These are phyloP conservation scores for Ustilago sp. DNA, from an alignment of 1,284 basidiomycete species.

Conservation along the genomic window DNA sequence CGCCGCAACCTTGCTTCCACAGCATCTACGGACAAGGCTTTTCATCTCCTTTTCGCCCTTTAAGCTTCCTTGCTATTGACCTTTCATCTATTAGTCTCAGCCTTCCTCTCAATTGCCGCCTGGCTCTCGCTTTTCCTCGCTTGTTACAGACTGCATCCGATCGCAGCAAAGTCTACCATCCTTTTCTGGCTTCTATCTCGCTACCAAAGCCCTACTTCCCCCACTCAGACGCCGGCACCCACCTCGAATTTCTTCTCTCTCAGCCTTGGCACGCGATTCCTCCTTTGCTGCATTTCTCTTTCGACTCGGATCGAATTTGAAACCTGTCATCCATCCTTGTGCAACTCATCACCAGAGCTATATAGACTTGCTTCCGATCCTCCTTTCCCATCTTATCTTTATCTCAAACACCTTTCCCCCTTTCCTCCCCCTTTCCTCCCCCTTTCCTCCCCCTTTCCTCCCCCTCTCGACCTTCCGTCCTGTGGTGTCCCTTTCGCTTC, in stretches of 20 bases:
- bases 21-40: slow-evolving; percentile 5
- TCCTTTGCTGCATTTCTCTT: neutral
- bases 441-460: neutral
- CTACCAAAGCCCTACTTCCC: slow-evolving; percentile 2
- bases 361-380: slow-evolving; percentile 28
- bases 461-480: neutral
- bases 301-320: slow-evolving; percentile 7
- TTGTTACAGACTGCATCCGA: neutral
- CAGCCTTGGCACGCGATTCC: slow-evolving; percentile 20
- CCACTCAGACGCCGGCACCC: slow-evolving; percentile 15
- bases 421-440: too few relatives aligned
- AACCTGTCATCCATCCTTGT: neutral
- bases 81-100: neutral
- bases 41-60: neutral
- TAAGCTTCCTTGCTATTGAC: neutral
- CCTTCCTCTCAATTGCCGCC: neutral
- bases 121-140: neutral
- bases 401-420: neutral
- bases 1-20: slow-evolving; percentile 7
- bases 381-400: neutral
- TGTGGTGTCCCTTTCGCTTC: slow-evolving; percentile 8
- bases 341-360: slow-evolving; percentile 5
- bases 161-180: neutral
- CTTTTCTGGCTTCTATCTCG: neutral
- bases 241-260: slow-evolving; percentile 8